Evolutionary conservation across 306 rosid species (phyloP), one percentile per base, ranked within the genome.

Genomic region (Dryas alaskensis): DNA sequence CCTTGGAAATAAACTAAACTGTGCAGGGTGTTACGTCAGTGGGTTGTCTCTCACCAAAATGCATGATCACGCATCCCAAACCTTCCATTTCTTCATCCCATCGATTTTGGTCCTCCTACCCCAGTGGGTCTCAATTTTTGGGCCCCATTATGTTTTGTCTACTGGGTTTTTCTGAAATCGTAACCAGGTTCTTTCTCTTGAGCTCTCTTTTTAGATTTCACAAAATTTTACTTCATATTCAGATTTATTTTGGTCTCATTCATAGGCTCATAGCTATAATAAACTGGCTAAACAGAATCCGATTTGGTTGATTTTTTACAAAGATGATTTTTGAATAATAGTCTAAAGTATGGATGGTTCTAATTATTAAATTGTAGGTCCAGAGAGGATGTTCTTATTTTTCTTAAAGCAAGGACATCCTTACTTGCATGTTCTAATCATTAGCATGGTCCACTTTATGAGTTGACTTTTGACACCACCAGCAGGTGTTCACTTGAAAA

Each of bases 121-220:
- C 19, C 19, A 7, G 46, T 4, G 45, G 67, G 27, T 19, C 19
- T 69, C 50, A 19, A 19, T 67, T 39, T 49, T 55, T 39, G 12
- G 3, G 16, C 51, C 37, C 39, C 63, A 10, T 17, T 1, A 39
- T 44, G 63, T 60, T 49, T 25, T 67, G 5, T 73, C 11, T 8
- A 11, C 31, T 37, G 76, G 60, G 49, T 48, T 46, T 59, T 19
- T n/a, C 50, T 60, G 60, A 7, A 60, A 4, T 60, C 27, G 17
- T 60, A 60, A 37, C 39, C 69, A 48, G 69, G 76, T 73, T 48
- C n/a, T 39, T 48, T 31, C 68, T 31, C 46, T 16, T 10, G 1
- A 60, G 14, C 76, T 6, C 46, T 60, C 49, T 72, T 46, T 72
- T 53, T 69, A 53, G 40, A 25, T 27, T 37, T 73, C 47, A 1